Base-by-base conservation (phyloP, 2,329 filamentous ascomycete genomes). In the Trichoderma endophyticum region DNA sequence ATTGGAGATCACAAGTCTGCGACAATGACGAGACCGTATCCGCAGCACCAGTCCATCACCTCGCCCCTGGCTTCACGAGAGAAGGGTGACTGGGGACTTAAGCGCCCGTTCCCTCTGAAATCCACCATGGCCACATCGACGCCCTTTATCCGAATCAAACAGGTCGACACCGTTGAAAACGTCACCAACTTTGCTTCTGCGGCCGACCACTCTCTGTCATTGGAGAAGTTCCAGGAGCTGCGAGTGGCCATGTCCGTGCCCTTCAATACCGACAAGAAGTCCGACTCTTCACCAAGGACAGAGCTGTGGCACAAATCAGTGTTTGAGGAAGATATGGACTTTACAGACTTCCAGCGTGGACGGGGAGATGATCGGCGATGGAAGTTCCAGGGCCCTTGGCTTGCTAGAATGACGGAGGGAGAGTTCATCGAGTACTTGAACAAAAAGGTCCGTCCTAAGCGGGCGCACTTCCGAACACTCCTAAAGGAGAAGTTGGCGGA, bases 21-120 rank as follows among this genome's bases (percentile, higher is more conserved):
- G n/a, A 82, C 81, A 63, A 81, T 81, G 77, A 98, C 95, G 15
- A 86, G 89, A 73, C 88, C 89, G 34, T 92, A 92, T 82, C 95
- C 95, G n/a, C 94, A 90, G 67, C 88, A 92, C 80, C 93, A 96
- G 79, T 89, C 94, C 73, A 92, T 98, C 79, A 91, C 91, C 15
- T 95, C 94, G 0, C 91, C 94, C 6, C 84, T 87, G 59, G 87
- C 90, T 21, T 95, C 94, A 8, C 87, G 93, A 28, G 84, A 86
- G 54, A 89, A 89, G 78, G 95, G 95, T 43, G 95, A 98, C 79
- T 98, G 95, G 95, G 95, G 95, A 15, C 84, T 98, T 77, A 98
- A 98, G 84, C 87, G 95, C 70, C 87, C 94, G 1, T 85, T 98
- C 6, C 95, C 95, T 1, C 83, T 91, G 9, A 91, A 91, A 80